A percentile compares a stretch with the other conserved stretches of the same genome.
phyloP scores from a whole-genome alignment of 306 rosid species.

The Cucumis cinereus region DNA sequence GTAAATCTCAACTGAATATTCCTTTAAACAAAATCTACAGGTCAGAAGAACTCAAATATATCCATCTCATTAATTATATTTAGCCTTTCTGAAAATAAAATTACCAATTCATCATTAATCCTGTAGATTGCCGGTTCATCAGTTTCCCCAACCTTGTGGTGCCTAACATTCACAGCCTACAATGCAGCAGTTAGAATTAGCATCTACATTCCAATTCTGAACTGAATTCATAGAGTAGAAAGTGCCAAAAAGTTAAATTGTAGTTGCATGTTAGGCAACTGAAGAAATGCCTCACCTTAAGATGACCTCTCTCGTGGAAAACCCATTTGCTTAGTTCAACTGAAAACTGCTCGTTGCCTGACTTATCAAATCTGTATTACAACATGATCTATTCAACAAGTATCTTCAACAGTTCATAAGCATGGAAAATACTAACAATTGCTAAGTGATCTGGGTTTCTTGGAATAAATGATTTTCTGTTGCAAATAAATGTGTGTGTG shows the following conservation, averaged over 20 bases:
- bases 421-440: background rate
- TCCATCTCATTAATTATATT: background rate
- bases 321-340: constrained; percentile 91
- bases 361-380: constrained; percentile 54
- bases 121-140: constrained; percentile 78
- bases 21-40: constrained; percentile 32
- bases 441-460: background rate
- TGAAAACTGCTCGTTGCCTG: constrained; percentile 84
- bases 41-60: constrained; percentile 17
- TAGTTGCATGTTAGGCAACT: background rate
- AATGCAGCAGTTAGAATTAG: constrained; percentile 2
- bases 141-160: constrained; percentile 72
- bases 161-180: constrained; percentile 71
- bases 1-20: constrained; percentile 71
- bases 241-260: background rate
- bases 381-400: background rate
- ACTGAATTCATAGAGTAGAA: background rate
- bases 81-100: constrained; percentile 1
- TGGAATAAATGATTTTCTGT: too few relatives aligned
- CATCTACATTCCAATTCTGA: background rate
- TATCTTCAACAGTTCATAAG: background rate
- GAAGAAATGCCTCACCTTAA: constrained; percentile 49
- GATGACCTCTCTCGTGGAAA: constrained; percentile 96
- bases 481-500: too few relatives aligned
- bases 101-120: constrained; percentile 88